Percentiles rank a stretch among this genome's conserved stretches.
Evolutionary conservation across 139 green algal species (phyloP).

Genomic region (Micromonas commoda): DNA sequence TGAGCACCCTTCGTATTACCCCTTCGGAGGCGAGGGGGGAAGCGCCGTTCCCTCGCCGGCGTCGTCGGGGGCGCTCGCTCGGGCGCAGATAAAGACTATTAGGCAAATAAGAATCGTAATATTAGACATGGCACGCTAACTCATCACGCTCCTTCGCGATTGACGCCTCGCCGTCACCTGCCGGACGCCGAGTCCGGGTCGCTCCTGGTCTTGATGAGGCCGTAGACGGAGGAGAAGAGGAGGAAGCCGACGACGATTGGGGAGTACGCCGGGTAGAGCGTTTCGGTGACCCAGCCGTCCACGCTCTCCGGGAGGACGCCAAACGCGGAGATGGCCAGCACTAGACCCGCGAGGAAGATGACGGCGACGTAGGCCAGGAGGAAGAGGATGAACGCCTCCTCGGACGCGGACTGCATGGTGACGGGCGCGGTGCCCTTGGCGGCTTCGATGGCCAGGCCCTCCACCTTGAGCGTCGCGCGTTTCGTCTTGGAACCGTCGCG

Average conservation of each 20-base stretch:
- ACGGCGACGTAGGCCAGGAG: constrained; percentile 1
- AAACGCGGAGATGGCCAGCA: constrained; percentile 10
- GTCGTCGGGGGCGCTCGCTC: background rate
- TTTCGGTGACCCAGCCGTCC: background rate
- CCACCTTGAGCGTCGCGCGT: background rate
- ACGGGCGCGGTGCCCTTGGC: background rate
- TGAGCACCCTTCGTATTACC: background rate
- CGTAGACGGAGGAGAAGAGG: constrained; percentile 18
- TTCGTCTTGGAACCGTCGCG: background rate
- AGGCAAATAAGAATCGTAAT: background rate
- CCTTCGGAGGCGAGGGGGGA: background rate
- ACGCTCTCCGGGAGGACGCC: background rate
- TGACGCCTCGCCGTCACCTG: background rate
- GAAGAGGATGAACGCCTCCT: constrained; percentile 21
- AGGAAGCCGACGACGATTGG: constrained; percentile 6
- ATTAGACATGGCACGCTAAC: background rate
- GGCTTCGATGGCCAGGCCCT: background rate
- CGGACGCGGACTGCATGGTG: background rate
- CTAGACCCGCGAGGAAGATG: constrained; percentile 1
- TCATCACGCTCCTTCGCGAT: background rate
- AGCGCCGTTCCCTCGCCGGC: too few species aligned
- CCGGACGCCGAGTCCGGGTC: background rate
- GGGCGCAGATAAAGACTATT: background rate
- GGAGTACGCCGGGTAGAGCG: constrained; percentile 14
- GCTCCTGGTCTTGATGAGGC: constrained; percentile 16